A percentile compares a stretch with the other conserved stretches of the same genome.
These are phyloP conservation scores for Amaranthus cruentus DNA, from an alignment of 148 eudicot species.

Conservation along the genomic window DNA sequence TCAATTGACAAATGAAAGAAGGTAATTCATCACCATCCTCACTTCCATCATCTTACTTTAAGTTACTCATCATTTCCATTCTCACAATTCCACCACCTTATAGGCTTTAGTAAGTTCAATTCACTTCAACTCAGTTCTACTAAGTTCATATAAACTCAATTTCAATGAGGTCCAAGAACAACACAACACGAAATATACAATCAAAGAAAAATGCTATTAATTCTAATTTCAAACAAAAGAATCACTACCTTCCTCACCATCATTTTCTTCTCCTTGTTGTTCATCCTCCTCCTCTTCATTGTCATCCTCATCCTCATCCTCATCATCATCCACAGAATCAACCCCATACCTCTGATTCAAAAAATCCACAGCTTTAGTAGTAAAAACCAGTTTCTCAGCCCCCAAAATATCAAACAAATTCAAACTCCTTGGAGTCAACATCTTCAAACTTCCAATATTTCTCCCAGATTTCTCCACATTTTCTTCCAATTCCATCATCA, in stretches of 20 bases:
- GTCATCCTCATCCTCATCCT: slow-evolving; percentile 37
- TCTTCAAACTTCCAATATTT: slow-evolving; percentile 75
- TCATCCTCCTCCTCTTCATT: slow-evolving; percentile 31
- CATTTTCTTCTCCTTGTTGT: slow-evolving; percentile 31
- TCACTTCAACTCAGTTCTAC: too few relatives aligned
- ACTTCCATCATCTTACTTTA: too few relatives aligned
- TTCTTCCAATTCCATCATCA: slow-evolving; percentile 59
- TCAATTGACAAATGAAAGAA: too few relatives aligned
- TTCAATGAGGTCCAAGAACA: too few relatives aligned
- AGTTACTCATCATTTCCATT: too few relatives aligned
- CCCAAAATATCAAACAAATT: slow-evolving; percentile 82
- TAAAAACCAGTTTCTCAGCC: slow-evolving; percentile 71
- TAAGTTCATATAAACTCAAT: too few relatives aligned
- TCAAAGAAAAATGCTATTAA: background rate
- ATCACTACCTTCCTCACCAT: slow-evolving; percentile 25
- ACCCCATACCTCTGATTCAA: slow-evolving; percentile 79
- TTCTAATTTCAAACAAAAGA: too few relatives aligned
- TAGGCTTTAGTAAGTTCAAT: too few relatives aligned
- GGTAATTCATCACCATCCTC: too few relatives aligned
- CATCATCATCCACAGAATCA: slow-evolving; percentile 40
- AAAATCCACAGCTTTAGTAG: slow-evolving; percentile 59
- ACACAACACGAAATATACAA: too few relatives aligned
- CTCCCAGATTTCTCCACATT: slow-evolving; percentile 78
- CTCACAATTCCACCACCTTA: too few relatives aligned
- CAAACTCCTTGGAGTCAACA: slow-evolving; percentile 86